These are phyloP conservation scores for Neoboletus magnificus DNA, from an alignment of 768 basidiomycete genomes.

Conservation along the genomic window DNA sequence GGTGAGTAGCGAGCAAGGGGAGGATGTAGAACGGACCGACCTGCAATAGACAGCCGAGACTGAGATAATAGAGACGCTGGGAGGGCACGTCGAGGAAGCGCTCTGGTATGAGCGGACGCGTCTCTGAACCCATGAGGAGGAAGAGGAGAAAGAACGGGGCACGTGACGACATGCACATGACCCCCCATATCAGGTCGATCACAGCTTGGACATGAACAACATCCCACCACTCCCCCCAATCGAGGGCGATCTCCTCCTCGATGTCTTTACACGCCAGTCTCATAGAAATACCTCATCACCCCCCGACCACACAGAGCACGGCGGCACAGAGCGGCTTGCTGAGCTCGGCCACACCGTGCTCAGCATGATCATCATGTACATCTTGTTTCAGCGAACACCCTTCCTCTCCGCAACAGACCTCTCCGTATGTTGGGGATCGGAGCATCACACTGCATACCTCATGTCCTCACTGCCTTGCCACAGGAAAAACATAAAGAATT, in stretches of 20 bases:
- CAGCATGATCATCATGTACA: conserved; percentile 48
- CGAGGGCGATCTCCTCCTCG: conserved; percentile 55
- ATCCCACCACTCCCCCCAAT: conserved; percentile 53
- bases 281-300: conserved; percentile 27
- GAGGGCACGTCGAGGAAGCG: conserved; percentile 71
- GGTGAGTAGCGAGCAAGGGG: background rate
- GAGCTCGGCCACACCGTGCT: conserved; percentile 54
- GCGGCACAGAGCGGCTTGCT: conserved; percentile 57
- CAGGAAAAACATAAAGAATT: conserved; percentile 27
- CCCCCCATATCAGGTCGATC: conserved; percentile 8
- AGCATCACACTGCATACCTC: background rate
- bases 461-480: background rate
- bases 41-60: conserved; percentile 74
- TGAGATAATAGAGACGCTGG: conserved; percentile 75
- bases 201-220: conserved; percentile 24
- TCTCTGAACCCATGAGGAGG: conserved; percentile 1
- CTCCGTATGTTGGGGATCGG: conserved; percentile 33
- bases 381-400: conserved; percentile 47
- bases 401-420: conserved; percentile 41
- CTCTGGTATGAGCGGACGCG: conserved; percentile 64
- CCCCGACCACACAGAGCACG: conserved; percentile 46
- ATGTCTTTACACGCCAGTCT: conserved; percentile 53
- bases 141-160: conserved; percentile 3
- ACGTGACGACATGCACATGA: conserved; percentile 13
- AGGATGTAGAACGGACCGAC: conserved; percentile 34